Evolutionary conservation across 2,329 filamentous ascomycete species (phyloP), one percentile per base, ranked within the genome.

Genomic region (Coniochaeta sp.): DNA sequence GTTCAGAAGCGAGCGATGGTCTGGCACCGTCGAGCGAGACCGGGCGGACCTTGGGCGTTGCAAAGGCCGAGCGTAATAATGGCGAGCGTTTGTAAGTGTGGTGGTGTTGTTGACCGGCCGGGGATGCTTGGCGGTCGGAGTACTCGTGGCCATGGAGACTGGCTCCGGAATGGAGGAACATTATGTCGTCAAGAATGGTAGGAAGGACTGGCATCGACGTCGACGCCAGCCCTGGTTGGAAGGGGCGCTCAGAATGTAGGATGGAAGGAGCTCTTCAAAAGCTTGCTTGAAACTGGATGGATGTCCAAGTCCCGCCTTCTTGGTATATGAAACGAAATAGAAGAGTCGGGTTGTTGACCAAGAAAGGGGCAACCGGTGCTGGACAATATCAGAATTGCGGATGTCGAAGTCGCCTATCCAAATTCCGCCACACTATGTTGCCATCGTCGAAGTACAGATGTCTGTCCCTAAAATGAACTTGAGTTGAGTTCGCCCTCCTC

Each of bases 91-190:
- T 57, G 53, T 59, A 61, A 38, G 59, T 63, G 22, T 63, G 60
- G n/a, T n/a, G n/a, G n/a, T n/a, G n/a, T n/a, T n/a, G n/a, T 35
- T 65, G 63, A 56, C 64, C 66, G 51, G 65, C 57, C 33, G 62
- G 61, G 27, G 65, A 58, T 22, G 65, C 52, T 51, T 65, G 60
- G 42, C 66, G 65, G 52, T 66, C 65, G 27, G 78, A 80, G 59
- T 78, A 82, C 61, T 82, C 78, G 61, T 82, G 79, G 63, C 79
- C 79, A 61, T 83, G 79, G 18, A 83, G 70, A 65, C 78, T 77
- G 48, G 79, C 79, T 45, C 78, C 79, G 16, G 78, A 72, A 60
- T 83, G 80, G 30, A 83, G 67, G 61, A 83, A 80, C 80, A 83
- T 83, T 56, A 55, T 66, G 61, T 54, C n/a, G n/a, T n/a, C 47